A percentile compares a stretch with the other conserved stretches of the same genome.
phyloP scores from a whole-genome alignment of 805 yeast genomes.

The Metschnikowia dekortorum region DNA sequence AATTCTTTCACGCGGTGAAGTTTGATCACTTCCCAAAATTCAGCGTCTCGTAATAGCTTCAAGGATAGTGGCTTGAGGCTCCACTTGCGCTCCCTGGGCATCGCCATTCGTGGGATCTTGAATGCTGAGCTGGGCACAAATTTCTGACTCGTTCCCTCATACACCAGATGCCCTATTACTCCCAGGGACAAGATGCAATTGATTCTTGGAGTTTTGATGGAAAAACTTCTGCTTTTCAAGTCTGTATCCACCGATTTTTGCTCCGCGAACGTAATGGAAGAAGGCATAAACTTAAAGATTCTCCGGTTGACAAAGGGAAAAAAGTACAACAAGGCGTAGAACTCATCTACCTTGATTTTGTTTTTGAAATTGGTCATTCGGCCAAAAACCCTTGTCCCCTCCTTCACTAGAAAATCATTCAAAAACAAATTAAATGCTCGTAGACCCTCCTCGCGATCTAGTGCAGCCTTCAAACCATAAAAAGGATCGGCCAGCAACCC shows the following conservation, averaged over 20 bases:
- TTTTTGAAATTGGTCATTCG: slow-evolving; percentile 16
- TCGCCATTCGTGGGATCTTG: slow-evolving; percentile 1
- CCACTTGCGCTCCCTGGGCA: slow-evolving; percentile 16
- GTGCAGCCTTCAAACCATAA: slow-evolving; percentile 12
- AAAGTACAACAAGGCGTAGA: slow-evolving; percentile 26
- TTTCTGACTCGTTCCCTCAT: slow-evolving; percentile 1
- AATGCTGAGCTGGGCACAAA: slow-evolving; percentile 1
- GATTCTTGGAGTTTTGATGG: slow-evolving; percentile 6
- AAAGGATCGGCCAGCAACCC: slow-evolving; percentile 10
- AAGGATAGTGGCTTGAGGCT: slow-evolving; percentile 14
- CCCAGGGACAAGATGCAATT: slow-evolving; percentile 6
- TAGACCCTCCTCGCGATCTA: slow-evolving; percentile 13
- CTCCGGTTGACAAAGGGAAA: slow-evolving; percentile 26
- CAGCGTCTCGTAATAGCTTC: slow-evolving; percentile 10
- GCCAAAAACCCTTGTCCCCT: slow-evolving; percentile 21
- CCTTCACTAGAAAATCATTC: slow-evolving; percentile 10
- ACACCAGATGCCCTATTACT: slow-evolving; percentile 13
- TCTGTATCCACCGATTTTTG: slow-evolving; percentile 6
- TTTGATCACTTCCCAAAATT: slow-evolving; percentile 7
- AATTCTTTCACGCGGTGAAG: slow-evolving; percentile 11
- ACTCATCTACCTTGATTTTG: slow-evolving; percentile 23
- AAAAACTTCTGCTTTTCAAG: neutral
- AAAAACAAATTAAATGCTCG: slow-evolving; percentile 15
- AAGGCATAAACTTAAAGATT: slow-evolving; percentile 24
- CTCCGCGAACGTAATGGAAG: slow-evolving; percentile 25